Conservation (phyloP, 805 yeast genomes). For the Tanozyma kutaoensis region DNA sequence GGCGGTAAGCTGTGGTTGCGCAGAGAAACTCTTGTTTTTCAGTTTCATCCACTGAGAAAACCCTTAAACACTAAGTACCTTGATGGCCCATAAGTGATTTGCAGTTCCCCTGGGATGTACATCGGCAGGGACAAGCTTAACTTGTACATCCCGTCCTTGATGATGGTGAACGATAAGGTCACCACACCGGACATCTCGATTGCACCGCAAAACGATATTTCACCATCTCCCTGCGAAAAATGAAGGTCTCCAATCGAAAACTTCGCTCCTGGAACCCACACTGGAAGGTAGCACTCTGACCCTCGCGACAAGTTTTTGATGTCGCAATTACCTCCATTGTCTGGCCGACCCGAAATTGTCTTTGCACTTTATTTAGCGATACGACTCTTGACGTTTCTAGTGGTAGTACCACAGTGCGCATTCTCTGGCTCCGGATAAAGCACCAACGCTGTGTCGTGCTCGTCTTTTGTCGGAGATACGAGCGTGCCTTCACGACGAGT, state of each 20-base stretch:
- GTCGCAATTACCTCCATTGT: slow-evolving; percentile 42
- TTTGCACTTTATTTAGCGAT: slow-evolving; percentile 33
- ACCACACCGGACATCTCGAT: slow-evolving; percentile 38
- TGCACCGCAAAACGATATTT: slow-evolving; percentile 40
- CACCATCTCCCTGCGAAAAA: slow-evolving; percentile 42
- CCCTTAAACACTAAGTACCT: slow-evolving; percentile 40
- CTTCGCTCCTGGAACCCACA: slow-evolving; percentile 33
- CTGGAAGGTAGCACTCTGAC: slow-evolving; percentile 34
- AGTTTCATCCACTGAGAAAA: slow-evolving; percentile 34
- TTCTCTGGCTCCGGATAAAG: slow-evolving; percentile 21
- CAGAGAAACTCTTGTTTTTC: slow-evolving; percentile 33
- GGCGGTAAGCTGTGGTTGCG: slow-evolving; percentile 38
- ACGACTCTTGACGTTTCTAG: slow-evolving; percentile 11
- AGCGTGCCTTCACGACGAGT: slow-evolving; percentile 26
- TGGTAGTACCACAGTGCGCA: slow-evolving; percentile 29
- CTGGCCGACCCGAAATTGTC: slow-evolving; percentile 40
- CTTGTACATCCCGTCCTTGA: slow-evolving; percentile 28
- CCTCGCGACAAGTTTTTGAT: slow-evolving; percentile 37
- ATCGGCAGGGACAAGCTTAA: slow-evolving; percentile 31
- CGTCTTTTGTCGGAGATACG: slow-evolving; percentile 17
- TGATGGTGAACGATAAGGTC: slow-evolving; percentile 25
- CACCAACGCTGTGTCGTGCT: slow-evolving; percentile 23
- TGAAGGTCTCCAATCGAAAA: slow-evolving; percentile 36
- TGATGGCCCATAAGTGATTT: slow-evolving; percentile 33
- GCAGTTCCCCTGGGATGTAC: slow-evolving; percentile 36